Evolutionary conservation across 2,329 filamentous ascomycete species (phyloP).

Genomic region (Phialemoniopsis sp.): DNA sequence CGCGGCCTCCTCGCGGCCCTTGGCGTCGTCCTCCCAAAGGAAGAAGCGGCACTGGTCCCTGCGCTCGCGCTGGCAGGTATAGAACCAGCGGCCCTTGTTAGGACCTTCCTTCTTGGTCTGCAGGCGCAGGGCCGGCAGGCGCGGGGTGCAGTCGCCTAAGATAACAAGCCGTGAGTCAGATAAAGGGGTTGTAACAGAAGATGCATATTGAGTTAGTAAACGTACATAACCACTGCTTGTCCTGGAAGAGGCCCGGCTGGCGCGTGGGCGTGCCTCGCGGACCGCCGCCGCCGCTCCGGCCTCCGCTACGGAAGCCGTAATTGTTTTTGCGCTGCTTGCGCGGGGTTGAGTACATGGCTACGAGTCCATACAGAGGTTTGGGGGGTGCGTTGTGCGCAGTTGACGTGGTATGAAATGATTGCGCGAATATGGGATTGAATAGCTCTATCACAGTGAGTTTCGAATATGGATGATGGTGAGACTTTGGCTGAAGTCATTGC

Average conservation of each 20-base stretch:
- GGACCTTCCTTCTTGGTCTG: constrained; percentile 29
- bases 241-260: constrained; percentile 13
- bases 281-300: not conserved
- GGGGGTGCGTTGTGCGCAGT: too few relatives aligned
- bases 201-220: not conserved
- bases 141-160: constrained; percentile 41
- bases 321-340: constrained; percentile 3
- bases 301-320: not conserved
- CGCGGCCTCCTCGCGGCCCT: constrained; percentile 18
- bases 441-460: too few relatives aligned
- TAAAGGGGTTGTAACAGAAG: constrained; percentile 3
- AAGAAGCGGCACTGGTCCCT: constrained; percentile 35
- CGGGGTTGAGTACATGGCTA: constrained; percentile 8
- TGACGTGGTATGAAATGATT: too few relatives aligned
- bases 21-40: constrained; percentile 36
- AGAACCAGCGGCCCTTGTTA: constrained; percentile 38
- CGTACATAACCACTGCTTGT: constrained; percentile 21
- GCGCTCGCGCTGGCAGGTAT: constrained; percentile 28
- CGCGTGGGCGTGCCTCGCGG: constrained; percentile 3
- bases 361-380: not conserved
- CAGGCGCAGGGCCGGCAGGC: constrained; percentile 25
- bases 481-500: not conserved
- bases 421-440: not conserved
- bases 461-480: too few relatives aligned
- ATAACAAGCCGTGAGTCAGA: constrained; percentile 1